phyloP scores from a whole-genome alignment of 192 early-diverging fungal species.

The Coemansia sp. region DNA sequence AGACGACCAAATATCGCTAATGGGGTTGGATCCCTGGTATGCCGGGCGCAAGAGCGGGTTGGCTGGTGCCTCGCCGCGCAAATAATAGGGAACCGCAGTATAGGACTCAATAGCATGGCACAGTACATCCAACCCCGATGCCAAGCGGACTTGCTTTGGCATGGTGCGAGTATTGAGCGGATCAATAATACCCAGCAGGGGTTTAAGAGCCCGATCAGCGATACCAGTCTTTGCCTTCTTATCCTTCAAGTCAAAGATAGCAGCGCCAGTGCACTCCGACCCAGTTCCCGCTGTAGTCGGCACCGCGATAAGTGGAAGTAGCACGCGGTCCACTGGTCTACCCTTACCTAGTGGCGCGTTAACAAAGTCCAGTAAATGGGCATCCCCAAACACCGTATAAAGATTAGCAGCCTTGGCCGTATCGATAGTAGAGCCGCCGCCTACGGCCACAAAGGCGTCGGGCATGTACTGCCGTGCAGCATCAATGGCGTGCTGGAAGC shows the following conservation, averaged over 20 bases:
- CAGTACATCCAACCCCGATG: constrained; percentile 86
- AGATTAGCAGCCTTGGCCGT: constrained; percentile 92
- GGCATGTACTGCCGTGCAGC: constrained; percentile 73
- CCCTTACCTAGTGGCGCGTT: constrained; percentile 92
- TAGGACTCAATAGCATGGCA: constrained; percentile 93
- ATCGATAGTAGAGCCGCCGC: constrained; percentile 90
- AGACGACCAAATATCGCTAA: constrained; percentile 88
- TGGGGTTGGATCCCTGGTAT: constrained; percentile 93
- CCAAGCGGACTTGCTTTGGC: constrained; percentile 83
- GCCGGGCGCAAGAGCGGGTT: constrained; percentile 86
- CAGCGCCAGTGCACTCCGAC: constrained; percentile 87
- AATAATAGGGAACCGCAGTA: constrained; percentile 83
- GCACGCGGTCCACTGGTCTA: constrained; percentile 67
- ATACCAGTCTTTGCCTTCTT: constrained; percentile 89
- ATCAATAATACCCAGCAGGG: constrained; percentile 84
- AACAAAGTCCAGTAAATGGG: constrained; percentile 89
- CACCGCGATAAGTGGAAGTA: constrained; percentile 81
- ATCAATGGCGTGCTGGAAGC: constrained; percentile 82
- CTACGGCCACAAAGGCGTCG: constrained; percentile 88
- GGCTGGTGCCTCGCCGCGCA: constrained; percentile 74
- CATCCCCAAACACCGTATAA: constrained; percentile 79
- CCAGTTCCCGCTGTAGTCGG: constrained; percentile 77
- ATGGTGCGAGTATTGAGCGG: constrained; percentile 86
- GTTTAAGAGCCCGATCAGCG: constrained; percentile 81
- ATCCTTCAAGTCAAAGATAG: constrained; percentile 91